These are phyloP conservation scores for Escallonia rubra DNA, from an alignment of 129 eudicot genomes.

Conservation along the genomic window DNA sequence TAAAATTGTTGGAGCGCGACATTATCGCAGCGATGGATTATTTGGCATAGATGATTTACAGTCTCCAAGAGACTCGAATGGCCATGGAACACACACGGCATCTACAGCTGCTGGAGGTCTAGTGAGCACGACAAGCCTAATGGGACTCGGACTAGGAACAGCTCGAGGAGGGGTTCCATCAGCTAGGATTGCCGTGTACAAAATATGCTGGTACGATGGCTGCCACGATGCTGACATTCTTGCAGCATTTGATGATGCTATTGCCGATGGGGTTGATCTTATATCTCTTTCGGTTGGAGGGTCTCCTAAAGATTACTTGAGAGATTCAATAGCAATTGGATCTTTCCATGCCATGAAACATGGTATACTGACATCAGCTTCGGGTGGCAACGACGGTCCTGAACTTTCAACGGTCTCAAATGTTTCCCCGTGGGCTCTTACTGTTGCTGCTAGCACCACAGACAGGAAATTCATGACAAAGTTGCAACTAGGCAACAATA, in stretches of 20 bases:
- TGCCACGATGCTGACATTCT: slow-evolving; percentile 36
- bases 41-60: slow-evolving; percentile 3
- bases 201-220: slow-evolving; percentile 32
- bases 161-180: slow-evolving; percentile 49
- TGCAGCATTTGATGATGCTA: slow-evolving; percentile 48
- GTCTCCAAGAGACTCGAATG: slow-evolving; percentile 38
- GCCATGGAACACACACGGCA: slow-evolving; percentile 42
- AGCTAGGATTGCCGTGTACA: slow-evolving; percentile 41
- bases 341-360: slow-evolving; percentile 16
- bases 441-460: slow-evolving; percentile 13
- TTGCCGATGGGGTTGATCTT: slow-evolving; percentile 42
- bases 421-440: not conserved
- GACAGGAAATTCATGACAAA: slow-evolving; percentile 2
- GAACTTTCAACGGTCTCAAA: not conserved
- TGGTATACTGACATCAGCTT: slow-evolving; percentile 1
- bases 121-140: slow-evolving; percentile 27
- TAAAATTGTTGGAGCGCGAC: slow-evolving; percentile 39
- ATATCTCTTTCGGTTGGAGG: slow-evolving; percentile 30
- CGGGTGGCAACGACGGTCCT: slow-evolving; percentile 9
- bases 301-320: slow-evolving; percentile 5
- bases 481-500: slow-evolving; percentile 5
- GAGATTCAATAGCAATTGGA: slow-evolving; percentile 10
- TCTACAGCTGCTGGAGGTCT: slow-evolving; percentile 38
- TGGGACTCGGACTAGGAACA: slow-evolving; percentile 30
- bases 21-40: slow-evolving; percentile 7